Base-by-base conservation (phyloP, 331 rosid genomes). In the Telfairia occidentalis region DNA sequence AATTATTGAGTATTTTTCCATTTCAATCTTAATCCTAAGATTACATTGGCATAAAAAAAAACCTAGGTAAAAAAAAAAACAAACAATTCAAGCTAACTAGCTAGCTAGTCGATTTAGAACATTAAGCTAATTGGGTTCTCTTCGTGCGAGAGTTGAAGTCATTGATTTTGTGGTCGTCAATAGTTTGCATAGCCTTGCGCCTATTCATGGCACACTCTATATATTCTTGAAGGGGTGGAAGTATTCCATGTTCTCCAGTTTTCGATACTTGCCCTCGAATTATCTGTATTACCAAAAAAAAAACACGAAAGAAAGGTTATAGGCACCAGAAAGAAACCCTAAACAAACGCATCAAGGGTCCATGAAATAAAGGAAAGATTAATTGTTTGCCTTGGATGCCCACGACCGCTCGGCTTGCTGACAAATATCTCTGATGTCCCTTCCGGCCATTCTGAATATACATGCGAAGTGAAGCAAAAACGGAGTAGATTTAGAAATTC, bases 381-480 rank as follows among this genome's bases (percentile, higher is more conserved):
- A 42, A n/a, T n/a, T n/a, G 60, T 52, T 42, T 82, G 83, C 98
- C 97, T 94, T 94, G 43, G 98, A 91, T 58, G 96, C 98, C 97
- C 97, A 89, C 1, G 89, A 84, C 43, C 97, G 84, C 83, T 93
- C 98, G 18, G 98, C 98, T 84, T 91, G 97, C 80, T 83, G 91
- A 57, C 97, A 93, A 67, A 89, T 73, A 65, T 89, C 98, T 88
- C 87, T 85, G 54, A 93, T 93, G 80, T 91, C 97, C 84, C 98
- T 89, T 84, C 98, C 98, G 40, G 95, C 87, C 97, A 91, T 89
- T 65, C 98, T 94, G 83, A 82, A 82, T 21, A 78, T n/a, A 71
- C 19, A 54, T 53, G 65, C n/a, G 2, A 35, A 64, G 5, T 18
- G 46, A 11, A 53, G 55, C 30, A 71, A 58, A 38, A 54, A 58